Evolutionary conservation across 306 rosid species (phyloP).

Genomic region (Vachellia pachyceras): DNA sequence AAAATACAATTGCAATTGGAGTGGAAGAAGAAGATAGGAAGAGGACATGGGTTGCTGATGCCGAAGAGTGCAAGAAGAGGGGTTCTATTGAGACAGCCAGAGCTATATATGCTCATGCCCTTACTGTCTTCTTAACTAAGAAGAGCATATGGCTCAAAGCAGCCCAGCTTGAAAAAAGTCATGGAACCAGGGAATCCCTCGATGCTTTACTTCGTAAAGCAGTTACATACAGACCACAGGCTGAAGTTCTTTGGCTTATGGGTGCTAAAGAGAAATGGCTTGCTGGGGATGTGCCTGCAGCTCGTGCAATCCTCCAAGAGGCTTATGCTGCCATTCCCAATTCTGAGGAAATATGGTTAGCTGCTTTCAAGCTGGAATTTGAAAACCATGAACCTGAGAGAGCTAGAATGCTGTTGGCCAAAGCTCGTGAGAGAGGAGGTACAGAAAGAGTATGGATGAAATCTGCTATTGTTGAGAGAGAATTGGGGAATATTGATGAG

Average conservation of each 20-base stretch:
- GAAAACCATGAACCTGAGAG: constrained; percentile 94
- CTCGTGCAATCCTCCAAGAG: constrained; percentile 88
- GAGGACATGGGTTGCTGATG: constrained; percentile 97
- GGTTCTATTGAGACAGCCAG: constrained; percentile 91
- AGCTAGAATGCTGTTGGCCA: constrained; percentile 91
- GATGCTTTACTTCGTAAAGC: constrained; percentile 88
- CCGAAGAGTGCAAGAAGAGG: constrained; percentile 90
- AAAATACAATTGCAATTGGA: constrained; percentile 77
- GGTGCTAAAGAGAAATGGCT: constrained; percentile 99
- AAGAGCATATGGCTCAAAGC: constrained; percentile 98
- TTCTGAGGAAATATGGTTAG: constrained; percentile 96
- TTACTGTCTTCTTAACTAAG: constrained; percentile 80
- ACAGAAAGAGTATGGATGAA: constrained; percentile 95
- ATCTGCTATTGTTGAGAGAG: constrained; percentile 93
- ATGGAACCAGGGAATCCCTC: constrained; percentile 88
- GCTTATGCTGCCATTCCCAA: constrained; percentile 93
- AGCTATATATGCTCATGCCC: constrained; percentile 86
- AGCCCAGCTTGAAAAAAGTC: constrained; percentile 92
- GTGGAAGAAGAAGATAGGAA: constrained; percentile 97
- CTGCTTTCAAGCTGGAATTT: constrained; percentile 91
- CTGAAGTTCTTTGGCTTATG: constrained; percentile 98
- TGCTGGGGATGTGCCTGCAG: constrained; percentile 92
- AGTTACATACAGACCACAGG: constrained; percentile 88
- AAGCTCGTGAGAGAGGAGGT: constrained; percentile 93
- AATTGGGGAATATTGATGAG: constrained; percentile 74